Percentiles rank a stretch among this genome's conserved stretches.
These are phyloP conservation scores for Phyllosticta citrichinensis DNA, from an alignment of 2,329 filamentous ascomycete genomes.

Conservation along the genomic window DNA sequence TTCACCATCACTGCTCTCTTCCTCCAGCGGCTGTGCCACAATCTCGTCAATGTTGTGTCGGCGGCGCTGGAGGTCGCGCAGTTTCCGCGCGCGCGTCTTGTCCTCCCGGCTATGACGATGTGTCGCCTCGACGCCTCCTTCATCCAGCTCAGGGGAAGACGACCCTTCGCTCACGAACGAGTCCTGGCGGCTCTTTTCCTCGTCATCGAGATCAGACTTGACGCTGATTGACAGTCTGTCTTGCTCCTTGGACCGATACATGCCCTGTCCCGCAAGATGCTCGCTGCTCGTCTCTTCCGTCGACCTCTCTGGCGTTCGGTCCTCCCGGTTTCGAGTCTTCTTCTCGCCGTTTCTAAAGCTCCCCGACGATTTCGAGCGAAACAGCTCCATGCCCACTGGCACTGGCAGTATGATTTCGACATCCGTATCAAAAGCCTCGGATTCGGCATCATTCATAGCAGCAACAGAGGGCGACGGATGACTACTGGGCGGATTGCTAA, in stretches of 20 bases:
- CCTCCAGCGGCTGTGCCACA: conserved; percentile 5
- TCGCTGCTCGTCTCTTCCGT: conserved; percentile 4
- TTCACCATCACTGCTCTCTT: conserved; percentile 6
- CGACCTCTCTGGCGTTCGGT: background rate
- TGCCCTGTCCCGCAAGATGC: conserved; percentile 9
- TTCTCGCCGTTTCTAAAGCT: background rate
- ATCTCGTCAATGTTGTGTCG: conserved; percentile 12
- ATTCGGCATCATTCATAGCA: background rate
- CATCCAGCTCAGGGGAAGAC: background rate
- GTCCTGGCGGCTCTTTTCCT: background rate
- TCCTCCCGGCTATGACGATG: conserved; percentile 17
- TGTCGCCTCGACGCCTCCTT: background rate
- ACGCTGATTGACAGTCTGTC: background rate
- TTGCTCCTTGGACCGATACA: background rate
- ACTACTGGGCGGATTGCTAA: conserved; percentile 9
- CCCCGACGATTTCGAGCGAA: background rate
- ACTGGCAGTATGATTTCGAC: background rate
- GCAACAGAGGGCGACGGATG: background rate
- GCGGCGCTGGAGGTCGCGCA: conserved; percentile 17
- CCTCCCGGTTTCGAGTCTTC: background rate
- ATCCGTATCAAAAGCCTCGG: background rate
- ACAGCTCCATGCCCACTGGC: background rate
- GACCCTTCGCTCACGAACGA: background rate
- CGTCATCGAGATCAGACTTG: background rate
- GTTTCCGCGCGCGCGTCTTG: conserved; percentile 22